Conservation (phyloP, 305 asterid species). For the Plantago lanceolata region DNA sequence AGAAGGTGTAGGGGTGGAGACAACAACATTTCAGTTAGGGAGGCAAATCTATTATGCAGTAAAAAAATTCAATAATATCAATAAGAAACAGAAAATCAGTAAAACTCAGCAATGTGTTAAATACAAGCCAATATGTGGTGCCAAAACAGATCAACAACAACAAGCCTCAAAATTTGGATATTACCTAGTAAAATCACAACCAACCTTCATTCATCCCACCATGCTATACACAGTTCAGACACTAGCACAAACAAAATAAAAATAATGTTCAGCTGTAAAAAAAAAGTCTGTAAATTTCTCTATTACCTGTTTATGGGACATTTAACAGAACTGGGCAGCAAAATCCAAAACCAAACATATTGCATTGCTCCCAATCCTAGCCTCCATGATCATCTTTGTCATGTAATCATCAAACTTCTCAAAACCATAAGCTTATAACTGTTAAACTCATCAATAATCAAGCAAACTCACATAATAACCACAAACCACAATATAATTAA, state of each 20-base stretch:
- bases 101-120: constrained; percentile 19
- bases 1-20: too few relatives aligned
- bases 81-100: neutral
- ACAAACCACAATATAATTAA: neutral
- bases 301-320: constrained; percentile 33
- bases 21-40: too few relatives aligned
- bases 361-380: constrained; percentile 22
- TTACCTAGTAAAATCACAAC: constrained; percentile 31
- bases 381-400: constrained; percentile 1
- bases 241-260: constrained; percentile 27
- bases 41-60: too few relatives aligned
- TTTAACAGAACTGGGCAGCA: constrained; percentile 30
- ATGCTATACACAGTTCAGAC: constrained; percentile 35
- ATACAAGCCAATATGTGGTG: constrained; percentile 29
- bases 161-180: constrained; percentile 46
- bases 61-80: too few relatives aligned
- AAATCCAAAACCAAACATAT: constrained; percentile 18
- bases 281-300: neutral
- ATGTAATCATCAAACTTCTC: too few relatives aligned
- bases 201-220: constrained; percentile 31
- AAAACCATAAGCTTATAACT: too few relatives aligned
- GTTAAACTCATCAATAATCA: too few relatives aligned
- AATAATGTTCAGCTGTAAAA: constrained; percentile 1
- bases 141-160: constrained; percentile 20
- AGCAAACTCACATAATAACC: neutral